Conservation (phyloP, 164 flowering plant genomes). For the Warburgia ugandensis region DNA sequence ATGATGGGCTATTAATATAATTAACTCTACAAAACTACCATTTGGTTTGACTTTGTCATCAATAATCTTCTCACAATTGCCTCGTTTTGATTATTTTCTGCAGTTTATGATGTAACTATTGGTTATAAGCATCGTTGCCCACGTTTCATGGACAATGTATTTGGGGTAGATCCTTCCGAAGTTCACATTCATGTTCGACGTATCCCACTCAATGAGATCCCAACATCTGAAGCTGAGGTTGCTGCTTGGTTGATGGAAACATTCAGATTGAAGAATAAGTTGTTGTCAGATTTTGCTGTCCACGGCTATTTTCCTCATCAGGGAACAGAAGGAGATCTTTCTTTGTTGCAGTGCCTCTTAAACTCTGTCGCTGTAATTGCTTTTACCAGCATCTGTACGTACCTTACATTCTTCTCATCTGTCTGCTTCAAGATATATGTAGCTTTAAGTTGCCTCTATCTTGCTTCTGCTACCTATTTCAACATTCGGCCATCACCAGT, state of each 20-base stretch:
- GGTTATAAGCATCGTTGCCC: conserved; percentile 78
- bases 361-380: conserved; percentile 35
- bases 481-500: conserved; percentile 50
- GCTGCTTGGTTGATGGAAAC: conserved; percentile 55
- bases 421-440: conserved; percentile 68
- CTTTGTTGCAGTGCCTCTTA: conserved; percentile 43
- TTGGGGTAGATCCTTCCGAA: conserved; percentile 81
- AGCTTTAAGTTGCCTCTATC: conserved; percentile 45
- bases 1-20: too few species aligned
- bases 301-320: conserved; percentile 57
- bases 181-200: conserved; percentile 79
- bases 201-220: conserved; percentile 42
- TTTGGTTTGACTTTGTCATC: too few species aligned
- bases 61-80: too few species aligned
- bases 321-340: conserved; percentile 53
- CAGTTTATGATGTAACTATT: conserved; percentile 88
- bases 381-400: conserved; percentile 34
- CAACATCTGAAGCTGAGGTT: conserved; percentile 47
- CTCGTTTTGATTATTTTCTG: too few species aligned
- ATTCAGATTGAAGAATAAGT: conserved; percentile 50
- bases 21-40: too few species aligned
- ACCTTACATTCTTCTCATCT: conserved; percentile 48
- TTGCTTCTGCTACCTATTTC: conserved; percentile 48
- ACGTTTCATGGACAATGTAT: conserved; percentile 71
- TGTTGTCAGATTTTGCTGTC: conserved; percentile 54